A percentile compares a stretch with the other conserved stretches of the same genome.
Evolutionary conservation across 1,284 basidiomycete species (phyloP).

Genomic region (Coniferiporia weirii): DNA sequence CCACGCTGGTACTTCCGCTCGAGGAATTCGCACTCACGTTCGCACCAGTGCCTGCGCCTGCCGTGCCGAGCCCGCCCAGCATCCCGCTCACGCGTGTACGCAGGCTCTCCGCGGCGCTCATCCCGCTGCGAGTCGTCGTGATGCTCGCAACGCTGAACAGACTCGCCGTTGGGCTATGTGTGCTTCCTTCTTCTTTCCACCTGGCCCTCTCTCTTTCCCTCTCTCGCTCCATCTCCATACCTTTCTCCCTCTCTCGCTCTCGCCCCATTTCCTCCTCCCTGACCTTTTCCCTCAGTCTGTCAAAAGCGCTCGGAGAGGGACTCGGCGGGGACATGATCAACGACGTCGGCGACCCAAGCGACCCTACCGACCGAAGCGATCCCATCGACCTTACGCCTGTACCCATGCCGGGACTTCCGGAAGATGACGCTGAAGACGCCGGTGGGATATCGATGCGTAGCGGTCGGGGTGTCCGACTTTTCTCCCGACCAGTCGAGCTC

Average conservation of each 20-base stretch:
- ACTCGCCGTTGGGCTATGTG: constrained; percentile 12
- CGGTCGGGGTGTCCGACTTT: background rate
- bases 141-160: constrained; percentile 8
- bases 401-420: background rate
- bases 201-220: background rate
- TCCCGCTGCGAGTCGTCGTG: constrained; percentile 8
- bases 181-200: background rate
- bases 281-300: background rate
- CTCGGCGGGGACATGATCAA: background rate
- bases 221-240: background rate
- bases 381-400: background rate
- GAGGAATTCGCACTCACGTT: background rate
- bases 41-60: background rate
- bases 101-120: constrained; percentile 13
- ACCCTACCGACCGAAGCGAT: background rate
- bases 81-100: constrained; percentile 8
- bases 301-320: background rate
- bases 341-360: background rate
- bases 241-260: background rate
- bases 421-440: background rate
- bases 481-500: background rate
- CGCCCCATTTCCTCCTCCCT: background rate
- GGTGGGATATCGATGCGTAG: constrained; percentile 13
- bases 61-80: background rate
- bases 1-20: background rate